A percentile compares a stretch with the other conserved stretches of the same genome.
Evolutionary conservation across 306 rosid species (phyloP).

Genomic region (Rosa multiflora): DNA sequence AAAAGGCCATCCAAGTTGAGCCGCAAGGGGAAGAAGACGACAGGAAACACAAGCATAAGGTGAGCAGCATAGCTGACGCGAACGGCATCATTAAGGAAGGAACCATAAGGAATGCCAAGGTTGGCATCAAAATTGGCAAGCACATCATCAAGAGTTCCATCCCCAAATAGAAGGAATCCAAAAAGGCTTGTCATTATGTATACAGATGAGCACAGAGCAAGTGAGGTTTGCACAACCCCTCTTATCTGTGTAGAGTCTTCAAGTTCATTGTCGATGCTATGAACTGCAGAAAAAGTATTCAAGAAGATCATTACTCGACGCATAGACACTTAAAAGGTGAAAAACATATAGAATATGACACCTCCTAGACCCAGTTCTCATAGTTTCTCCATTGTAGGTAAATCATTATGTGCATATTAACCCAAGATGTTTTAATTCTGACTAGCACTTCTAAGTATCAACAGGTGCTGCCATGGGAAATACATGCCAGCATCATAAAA

Average conservation of each 20-base stretch:
- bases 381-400: not conserved
- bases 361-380: slow-evolving; percentile 4
- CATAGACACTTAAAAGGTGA: not conserved
- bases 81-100: slow-evolving; percentile 68
- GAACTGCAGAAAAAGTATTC: slow-evolving; percentile 56
- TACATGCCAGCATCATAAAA: slow-evolving; percentile 6
- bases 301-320: slow-evolving; percentile 18
- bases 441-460: not conserved
- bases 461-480: not conserved
- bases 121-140: slow-evolving; percentile 81
- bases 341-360: not conserved
- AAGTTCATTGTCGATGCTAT: slow-evolving; percentile 76
- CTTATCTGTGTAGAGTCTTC: slow-evolving; percentile 66
- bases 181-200: slow-evolving; percentile 81
- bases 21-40: slow-evolving; percentile 71
- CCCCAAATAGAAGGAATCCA: slow-evolving; percentile 89
- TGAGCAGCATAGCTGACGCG: slow-evolving; percentile 92
- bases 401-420: not conserved
- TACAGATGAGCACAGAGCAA: slow-evolving; percentile 69
- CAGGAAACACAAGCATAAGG: slow-evolving; percentile 83
- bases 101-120: slow-evolving; percentile 76
- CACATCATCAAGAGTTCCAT: slow-evolving; percentile 77
- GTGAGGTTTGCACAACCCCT: slow-evolving; percentile 65
- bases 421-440: not conserved
- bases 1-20: slow-evolving; percentile 77